Evolutionary conservation across 495 filamentous ascomycete genomes (phyloP), one percentile per base, ranked within the genome.

Genomic region (Podospora australis): DNA sequence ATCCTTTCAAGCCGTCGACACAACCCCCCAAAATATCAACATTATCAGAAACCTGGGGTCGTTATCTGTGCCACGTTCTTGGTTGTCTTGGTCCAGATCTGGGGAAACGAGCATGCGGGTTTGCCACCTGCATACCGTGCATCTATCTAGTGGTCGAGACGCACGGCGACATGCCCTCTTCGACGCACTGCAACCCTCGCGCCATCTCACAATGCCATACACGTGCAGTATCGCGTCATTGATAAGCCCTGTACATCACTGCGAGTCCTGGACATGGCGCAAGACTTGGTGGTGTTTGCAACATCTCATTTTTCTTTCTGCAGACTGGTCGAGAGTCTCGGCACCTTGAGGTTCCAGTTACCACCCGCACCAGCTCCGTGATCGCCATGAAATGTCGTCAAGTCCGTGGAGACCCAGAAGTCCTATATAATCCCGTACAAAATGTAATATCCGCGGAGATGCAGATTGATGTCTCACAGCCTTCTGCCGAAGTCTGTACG

Each of bases 401-500:
- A 10, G 34, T 4, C 6, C 13, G 34, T 5, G 17, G 17, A 8
- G 34, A 6, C 13, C 7, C 11, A 36, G 7, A 36, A 36, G 5
- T 36, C 28, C 20, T 43, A 43, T 43, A 43, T 43, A 43, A 43
- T 16, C 20, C 13, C 17, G 10, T 17, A 21, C 23, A 21, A 43
- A 11, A 43, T 43, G 40, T 43, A 26, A 43, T 23, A 14, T 43
- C 40, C 40, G 40, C 40, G 40, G 40, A 43, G 13, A 43, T 43
- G 40, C 40, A 43, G n/a, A 28, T 13, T 25, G 22, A 7, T 36
- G 32, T 36, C 13, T 36, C 32, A 22, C 11, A 30, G 26, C 6
- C 6, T 30, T 6, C 6, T 13, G 6, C 26, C 6, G 26, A 6
- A 30, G 6, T 6, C 6, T 30, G 26, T 30, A 19, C 23, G 40